A percentile compares a stretch with the other conserved stretches of the same genome.
Evolutionary conservation across 2,329 filamentous ascomycete species (phyloP).

Genomic region (Hypoxylon sp.): DNA sequence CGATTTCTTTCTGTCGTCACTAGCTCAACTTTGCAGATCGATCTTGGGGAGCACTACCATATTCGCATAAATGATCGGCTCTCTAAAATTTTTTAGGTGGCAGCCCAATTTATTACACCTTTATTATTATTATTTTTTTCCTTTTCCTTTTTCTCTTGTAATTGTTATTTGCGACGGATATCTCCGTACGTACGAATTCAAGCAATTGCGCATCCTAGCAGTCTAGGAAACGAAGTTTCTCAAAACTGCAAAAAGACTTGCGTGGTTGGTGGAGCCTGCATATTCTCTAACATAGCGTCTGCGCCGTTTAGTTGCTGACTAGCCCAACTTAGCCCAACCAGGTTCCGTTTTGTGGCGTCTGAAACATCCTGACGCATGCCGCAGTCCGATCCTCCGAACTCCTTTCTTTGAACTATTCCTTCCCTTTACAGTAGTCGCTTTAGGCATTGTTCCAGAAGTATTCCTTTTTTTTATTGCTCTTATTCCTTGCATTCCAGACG

Average conservation of each 20-base stretch:
- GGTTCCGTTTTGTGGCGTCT: conserved; percentile 47
- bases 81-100: conserved; percentile 4
- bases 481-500: conserved; percentile 30
- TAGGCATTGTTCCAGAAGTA: conserved; percentile 52
- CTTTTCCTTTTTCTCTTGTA: background rate
- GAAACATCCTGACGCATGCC: conserved; percentile 60
- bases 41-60: background rate
- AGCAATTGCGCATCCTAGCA: conserved; percentile 1
- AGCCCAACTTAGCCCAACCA: conserved; percentile 35
- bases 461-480: conserved; percentile 34
- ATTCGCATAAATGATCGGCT: conserved; percentile 5
- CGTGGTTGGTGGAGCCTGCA: conserved; percentile 38
- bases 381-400: conserved; percentile 36
- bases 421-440: conserved; percentile 41
- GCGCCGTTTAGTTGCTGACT: conserved; percentile 15
- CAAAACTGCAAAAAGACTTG: conserved; percentile 10
- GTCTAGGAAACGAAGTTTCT: background rate
- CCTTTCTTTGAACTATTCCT: conserved; percentile 46
- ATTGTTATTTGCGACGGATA: conserved; percentile 5
- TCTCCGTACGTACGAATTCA: conserved; percentile 5
- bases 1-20: conserved; percentile 7
- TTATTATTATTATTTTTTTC: background rate
- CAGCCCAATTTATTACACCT: background rate
- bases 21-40: background rate
- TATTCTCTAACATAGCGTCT: conserved; percentile 45